Evolutionary conservation across 2,329 filamentous ascomycete genomes (phyloP).

Genomic region (Cercospora sesami): DNA sequence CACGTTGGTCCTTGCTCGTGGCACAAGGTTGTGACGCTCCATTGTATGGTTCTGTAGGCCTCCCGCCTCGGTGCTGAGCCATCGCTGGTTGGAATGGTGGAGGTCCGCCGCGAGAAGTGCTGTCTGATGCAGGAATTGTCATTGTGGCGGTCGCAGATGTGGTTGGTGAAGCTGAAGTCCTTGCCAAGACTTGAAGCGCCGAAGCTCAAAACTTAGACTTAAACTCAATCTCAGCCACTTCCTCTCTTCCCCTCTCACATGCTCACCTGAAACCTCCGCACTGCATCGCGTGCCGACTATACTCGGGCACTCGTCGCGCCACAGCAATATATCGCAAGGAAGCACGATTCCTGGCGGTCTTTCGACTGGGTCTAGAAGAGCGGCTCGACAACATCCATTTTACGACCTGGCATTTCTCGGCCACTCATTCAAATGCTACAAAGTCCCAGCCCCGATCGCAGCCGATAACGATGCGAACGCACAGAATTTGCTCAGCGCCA

Average conservation of each 20-base stretch:
- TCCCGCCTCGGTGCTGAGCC: no score
- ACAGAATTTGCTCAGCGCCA: neutral
- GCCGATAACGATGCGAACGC: neutral
- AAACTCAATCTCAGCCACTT: neutral
- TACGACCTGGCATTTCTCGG: neutral
- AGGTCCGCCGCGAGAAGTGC: no score
- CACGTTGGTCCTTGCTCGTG: no score
- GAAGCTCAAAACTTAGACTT: neutral
- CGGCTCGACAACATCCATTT: neutral
- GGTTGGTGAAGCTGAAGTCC: neutral
- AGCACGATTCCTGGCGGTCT: neutral
- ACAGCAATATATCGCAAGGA: neutral
- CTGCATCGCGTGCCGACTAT: neutral
- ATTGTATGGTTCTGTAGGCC: no score
- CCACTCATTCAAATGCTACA: neutral
- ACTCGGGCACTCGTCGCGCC: neutral
- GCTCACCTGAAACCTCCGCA: neutral
- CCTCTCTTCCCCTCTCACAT: neutral
- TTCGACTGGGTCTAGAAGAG: neutral
- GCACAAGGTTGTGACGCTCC: no score
- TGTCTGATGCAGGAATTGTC: neutral
- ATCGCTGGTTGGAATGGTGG: no score
- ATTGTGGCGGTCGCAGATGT: neutral
- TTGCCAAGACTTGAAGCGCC: neutral
- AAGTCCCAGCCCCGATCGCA: neutral